Base-by-base conservation (phyloP, 768 basidiomycete species). In the Cantharellus anzutake region DNA sequence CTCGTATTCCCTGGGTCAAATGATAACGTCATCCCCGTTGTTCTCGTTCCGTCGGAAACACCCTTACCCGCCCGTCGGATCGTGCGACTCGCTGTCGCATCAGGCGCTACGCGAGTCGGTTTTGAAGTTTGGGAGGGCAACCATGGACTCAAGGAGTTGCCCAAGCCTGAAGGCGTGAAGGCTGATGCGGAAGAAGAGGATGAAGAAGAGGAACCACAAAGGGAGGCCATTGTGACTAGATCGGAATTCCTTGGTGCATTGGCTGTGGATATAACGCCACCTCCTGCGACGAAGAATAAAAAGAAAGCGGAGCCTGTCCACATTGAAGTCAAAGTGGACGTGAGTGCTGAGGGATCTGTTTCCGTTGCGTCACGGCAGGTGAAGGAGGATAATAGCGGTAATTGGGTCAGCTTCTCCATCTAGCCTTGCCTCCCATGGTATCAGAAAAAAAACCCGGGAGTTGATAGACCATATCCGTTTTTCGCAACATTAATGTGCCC, bases 41-140 rank as follows among this genome's bases (percentile, higher is more conserved):
- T 60, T 29, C 51, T 67, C 42, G 57, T 67, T 42, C 51, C 60
- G 2, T 62, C 64, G n/a, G 63, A 63, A 14, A 63, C 64, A 2
- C 65, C 65, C n/a, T 48, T 67, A 14, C 66, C 66, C 16, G 63
- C 61, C 1, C 59, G 66, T 38, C 51, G 66, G 37, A 55, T 61
- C 20, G 61, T 67, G n/a, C 59, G 65, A 40, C 48, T 67, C 38
- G 58, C 64, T 4, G 64, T 64, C 16, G 62, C 59, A 11, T 37
- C 57, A 4, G 60, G 63, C 7, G 61, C 53, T 35, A 59, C 41
- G 34, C 53, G 51, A 57, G 64, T 67, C 29, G 66, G 61, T 4
- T 50, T 66, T 44, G 66, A 67, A 48, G 55, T 67, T 16, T 67
- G 66, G 66, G 66, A 67, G 58, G 66, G 66, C 7, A 57, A 61